These are phyloP conservation scores for Cicer judaicum DNA, from an alignment of 306 rosid genomes.

Conservation along the genomic window DNA sequence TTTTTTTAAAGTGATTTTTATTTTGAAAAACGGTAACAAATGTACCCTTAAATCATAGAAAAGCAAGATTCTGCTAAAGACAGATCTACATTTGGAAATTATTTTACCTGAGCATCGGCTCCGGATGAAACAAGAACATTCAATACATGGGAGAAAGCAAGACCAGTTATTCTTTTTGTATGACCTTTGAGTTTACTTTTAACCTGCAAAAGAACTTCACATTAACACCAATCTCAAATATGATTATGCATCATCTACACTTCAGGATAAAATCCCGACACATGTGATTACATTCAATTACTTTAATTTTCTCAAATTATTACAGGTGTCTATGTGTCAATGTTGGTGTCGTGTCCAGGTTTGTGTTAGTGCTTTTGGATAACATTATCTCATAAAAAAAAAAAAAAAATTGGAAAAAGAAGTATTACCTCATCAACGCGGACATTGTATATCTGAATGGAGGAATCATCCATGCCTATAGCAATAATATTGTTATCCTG, in stretches of 20 bases:
- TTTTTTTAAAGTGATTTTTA: too few relatives aligned
- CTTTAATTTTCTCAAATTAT: not conserved
- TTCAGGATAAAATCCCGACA: not conserved
- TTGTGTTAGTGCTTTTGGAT: not conserved
- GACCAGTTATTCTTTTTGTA: conserved; percentile 93
- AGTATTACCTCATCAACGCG: conserved; percentile 92
- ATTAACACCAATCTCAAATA: conserved; percentile 34
- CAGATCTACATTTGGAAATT: conserved; percentile 2
- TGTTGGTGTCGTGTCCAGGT: not conserved
- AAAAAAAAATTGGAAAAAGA: not conserved
- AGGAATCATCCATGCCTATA: conserved; percentile 97
- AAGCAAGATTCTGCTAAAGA: conserved; percentile 4
- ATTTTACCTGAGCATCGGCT: conserved; percentile 74
- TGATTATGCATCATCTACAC: not conserved
- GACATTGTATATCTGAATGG: conserved; percentile 97
- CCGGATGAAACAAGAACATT: conserved; percentile 64
- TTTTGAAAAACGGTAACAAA: too few relatives aligned
- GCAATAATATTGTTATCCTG: conserved; percentile 97
- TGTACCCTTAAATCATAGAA: conserved; percentile 6
- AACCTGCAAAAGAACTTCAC: conserved; percentile 47
- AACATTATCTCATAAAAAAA: too few relatives aligned
- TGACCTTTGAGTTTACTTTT: conserved; percentile 96
- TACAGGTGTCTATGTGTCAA: not conserved
- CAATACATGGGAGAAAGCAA: conserved; percentile 86
- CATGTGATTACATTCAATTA: not conserved